A percentile compares a stretch with the other conserved stretches of the same genome.
Conservation (phyloP, 805 yeast species). For the Lipomyces orientalis region DNA sequence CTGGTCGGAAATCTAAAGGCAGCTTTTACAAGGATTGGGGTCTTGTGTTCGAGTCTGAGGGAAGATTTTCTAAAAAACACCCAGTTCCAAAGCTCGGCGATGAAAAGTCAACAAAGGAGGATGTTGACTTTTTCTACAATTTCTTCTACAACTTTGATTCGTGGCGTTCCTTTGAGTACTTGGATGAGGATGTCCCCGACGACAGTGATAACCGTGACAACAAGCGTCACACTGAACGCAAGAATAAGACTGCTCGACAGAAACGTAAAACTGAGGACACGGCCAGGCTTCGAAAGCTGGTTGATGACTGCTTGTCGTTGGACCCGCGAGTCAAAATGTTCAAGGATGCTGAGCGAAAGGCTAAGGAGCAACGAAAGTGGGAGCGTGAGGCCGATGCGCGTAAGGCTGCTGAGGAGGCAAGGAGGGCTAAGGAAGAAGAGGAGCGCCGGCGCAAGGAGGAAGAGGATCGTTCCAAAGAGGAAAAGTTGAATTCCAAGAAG, state of each 20-base stretch:
- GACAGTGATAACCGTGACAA: constrained; percentile 99
- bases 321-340: constrained; percentile 95
- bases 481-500: constrained; percentile 84
- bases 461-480: constrained; percentile 66
- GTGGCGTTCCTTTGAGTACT: constrained; percentile 97
- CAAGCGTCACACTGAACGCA: constrained; percentile 97
- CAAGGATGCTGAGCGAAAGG: constrained; percentile 93
- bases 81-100: constrained; percentile 87
- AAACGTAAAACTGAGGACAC: constrained; percentile 98
- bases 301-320: constrained; percentile 84
- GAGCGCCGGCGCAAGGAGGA: constrained; percentile 79
- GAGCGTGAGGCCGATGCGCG: constrained; percentile 97
- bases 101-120: constrained; percentile 65
- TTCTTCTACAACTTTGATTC: constrained; percentile 96
- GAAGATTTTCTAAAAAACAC: constrained; percentile 87
- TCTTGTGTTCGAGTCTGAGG: constrained; percentile 88
- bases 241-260: constrained; percentile 94
- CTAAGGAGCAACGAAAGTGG: constrained; percentile 94
- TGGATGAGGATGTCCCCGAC: constrained; percentile 99
- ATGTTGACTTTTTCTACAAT: constrained; percentile 84
- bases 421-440: constrained; percentile 84
- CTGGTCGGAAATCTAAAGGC: constrained; percentile 64
- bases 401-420: constrained; percentile 92
- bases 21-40: constrained; percentile 93
- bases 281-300: constrained; percentile 81